Base-by-base conservation (phyloP, 805 yeast species). In the Starmerella roubikii region DNA sequence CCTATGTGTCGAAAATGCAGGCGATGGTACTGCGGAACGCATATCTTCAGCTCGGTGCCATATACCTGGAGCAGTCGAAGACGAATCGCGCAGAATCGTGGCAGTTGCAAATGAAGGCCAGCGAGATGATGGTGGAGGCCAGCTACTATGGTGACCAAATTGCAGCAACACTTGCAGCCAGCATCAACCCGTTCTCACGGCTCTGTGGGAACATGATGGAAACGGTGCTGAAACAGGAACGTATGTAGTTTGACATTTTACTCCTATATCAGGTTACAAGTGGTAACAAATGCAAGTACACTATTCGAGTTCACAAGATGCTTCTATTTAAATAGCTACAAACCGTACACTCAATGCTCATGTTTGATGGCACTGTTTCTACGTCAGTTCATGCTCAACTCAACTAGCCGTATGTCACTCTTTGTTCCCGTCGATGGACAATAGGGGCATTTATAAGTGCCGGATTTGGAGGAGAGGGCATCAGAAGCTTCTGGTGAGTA, bases 181-280 rank as follows among this genome's bases (percentile, higher is more conserved):
- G 40, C 26, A 42, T 54, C 24, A 58, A 58, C 33, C 62, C 61
- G 27, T 58, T 54, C 39, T 60, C 62, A 9, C 51, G 56, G 39
- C 42, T 58, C 24, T 58, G 62, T 33, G 62, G 62, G 5, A 50
- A 49, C 34, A 54, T 57, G 40, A 53, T 58, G 32, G 51, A 48
- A 38, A n/a, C 32, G 3, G 36, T 32, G 10, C 19, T 40, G 27
- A 25, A 33, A 22, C 29, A 33, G 7, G 10, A 30, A 6, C 33
- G 24, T n/a, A n/a, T n/a, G n/a, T n/a, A n/a, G n/a, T n/a, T n/a
- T n/a, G n/a, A n/a, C n/a, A n/a, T n/a, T n/a, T n/a, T n/a, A n/a
- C n/a, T n/a, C n/a, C n/a, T n/a, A n/a, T n/a, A n/a, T n/a, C n/a
- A n/a, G n/a, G n/a, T n/a, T n/a, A n/a, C n/a, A n/a, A n/a, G n/a